A percentile compares a stretch with the other conserved stretches of the same genome.
These are phyloP conservation scores for Corchorus capsularis DNA, from an alignment of 345 rosid genomes.

Conservation along the genomic window DNA sequence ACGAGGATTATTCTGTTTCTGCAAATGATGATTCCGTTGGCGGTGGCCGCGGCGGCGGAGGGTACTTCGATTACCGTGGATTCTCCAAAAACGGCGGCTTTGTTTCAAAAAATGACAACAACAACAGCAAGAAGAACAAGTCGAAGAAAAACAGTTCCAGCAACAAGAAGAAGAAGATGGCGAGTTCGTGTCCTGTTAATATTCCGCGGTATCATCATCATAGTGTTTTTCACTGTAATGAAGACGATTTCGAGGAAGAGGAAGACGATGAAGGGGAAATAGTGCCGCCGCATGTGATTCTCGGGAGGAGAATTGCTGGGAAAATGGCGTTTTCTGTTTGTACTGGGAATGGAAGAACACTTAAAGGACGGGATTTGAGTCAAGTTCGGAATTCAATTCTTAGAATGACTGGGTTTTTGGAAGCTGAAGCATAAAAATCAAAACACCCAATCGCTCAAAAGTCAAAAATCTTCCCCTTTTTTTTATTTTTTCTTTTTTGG, in stretches of 20 bases:
- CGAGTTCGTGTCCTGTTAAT: constrained; percentile 40
- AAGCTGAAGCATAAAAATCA: constrained; percentile 34
- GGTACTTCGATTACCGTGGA: constrained; percentile 20
- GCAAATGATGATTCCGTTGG: background rate
- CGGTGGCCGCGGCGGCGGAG: background rate
- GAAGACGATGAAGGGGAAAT: constrained; percentile 31
- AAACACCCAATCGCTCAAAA: constrained; percentile 23
- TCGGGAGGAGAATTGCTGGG: constrained; percentile 49
- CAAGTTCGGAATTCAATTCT: constrained; percentile 77
- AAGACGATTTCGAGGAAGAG: constrained; percentile 25
- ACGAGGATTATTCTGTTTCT: constrained; percentile 8
- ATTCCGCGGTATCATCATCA: constrained; percentile 24
- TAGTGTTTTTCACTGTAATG: constrained; percentile 23
- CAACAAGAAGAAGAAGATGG: background rate
- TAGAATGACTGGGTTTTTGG: constrained; percentile 87
- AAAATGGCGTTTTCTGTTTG: constrained; percentile 81
- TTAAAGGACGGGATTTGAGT: constrained; percentile 81
- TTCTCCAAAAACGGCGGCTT: background rate
- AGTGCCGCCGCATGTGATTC: constrained; percentile 43
- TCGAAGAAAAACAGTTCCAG: constrained; percentile 19
- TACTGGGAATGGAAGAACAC: constrained; percentile 78
- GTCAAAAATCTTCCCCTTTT: background rate
- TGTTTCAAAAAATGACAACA: constrained; percentile 11
- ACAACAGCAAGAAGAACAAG: background rate
- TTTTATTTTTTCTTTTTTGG: background rate